Evolutionary conservation across 2,329 filamentous ascomycete genomes (phyloP).

Genomic region (Ascochyta pisi): DNA sequence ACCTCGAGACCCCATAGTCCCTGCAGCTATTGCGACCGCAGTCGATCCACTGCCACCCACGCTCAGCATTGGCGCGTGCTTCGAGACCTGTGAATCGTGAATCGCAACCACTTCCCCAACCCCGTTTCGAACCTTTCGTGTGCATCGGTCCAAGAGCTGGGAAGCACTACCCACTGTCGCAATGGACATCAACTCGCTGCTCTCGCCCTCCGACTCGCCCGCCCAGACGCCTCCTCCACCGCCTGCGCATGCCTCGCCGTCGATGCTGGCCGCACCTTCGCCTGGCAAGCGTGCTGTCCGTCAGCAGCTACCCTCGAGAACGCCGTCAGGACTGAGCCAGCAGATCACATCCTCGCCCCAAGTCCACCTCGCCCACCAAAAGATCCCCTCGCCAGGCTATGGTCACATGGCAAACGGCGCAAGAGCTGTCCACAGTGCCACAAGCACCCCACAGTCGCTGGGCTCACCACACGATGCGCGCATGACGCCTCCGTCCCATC

Average conservation of each 20-base stretch:
- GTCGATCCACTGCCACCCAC: slow-evolving; percentile 3
- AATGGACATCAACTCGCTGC: slow-evolving; percentile 59
- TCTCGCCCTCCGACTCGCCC: slow-evolving; percentile 57
- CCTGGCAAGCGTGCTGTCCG: slow-evolving; percentile 41
- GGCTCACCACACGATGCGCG: slow-evolving; percentile 42
- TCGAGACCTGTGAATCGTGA: neutral
- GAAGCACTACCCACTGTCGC: slow-evolving; percentile 4
- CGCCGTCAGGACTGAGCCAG: slow-evolving; percentile 55
- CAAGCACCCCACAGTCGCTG: slow-evolving; percentile 40
- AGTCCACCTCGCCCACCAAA: slow-evolving; percentile 46
- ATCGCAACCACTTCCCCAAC: neutral
- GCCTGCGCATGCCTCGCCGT: slow-evolving; percentile 31
- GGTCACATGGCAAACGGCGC: slow-evolving; percentile 40
- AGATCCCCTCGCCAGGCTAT: slow-evolving; percentile 39
- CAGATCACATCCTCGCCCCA: slow-evolving; percentile 46
- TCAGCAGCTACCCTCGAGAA: slow-evolving; percentile 48
- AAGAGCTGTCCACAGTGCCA: slow-evolving; percentile 40
- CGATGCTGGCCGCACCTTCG: slow-evolving; percentile 37
- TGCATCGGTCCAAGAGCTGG: neutral
- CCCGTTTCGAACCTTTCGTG: neutral
- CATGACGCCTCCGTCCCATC: slow-evolving; percentile 43
- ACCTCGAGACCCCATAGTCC: slow-evolving; percentile 22
- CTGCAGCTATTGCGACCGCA: slow-evolving; percentile 25
- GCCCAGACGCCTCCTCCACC: slow-evolving; percentile 45
- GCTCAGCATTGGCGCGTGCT: neutral